Evolutionary conservation across 352 stramenopile species (phyloP), one percentile per base, ranked within the genome.

Genomic region (Globisporangium middletonii): DNA sequence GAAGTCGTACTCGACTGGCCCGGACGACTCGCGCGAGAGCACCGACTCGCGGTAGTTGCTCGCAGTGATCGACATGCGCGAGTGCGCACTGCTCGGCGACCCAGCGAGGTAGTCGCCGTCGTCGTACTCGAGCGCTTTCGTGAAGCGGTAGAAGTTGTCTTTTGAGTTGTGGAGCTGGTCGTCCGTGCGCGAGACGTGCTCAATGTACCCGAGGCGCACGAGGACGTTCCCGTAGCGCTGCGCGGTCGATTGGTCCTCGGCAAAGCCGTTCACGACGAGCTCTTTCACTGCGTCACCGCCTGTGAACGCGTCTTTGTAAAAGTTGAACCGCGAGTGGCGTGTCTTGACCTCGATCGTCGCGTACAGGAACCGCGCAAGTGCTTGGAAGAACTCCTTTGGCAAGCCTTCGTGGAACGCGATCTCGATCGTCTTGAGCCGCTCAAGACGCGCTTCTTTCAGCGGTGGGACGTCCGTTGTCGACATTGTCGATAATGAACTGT

Each of bases 141-240:
- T 89, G 58, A 94, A 94, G 33, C 83, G 71, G 63, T 94, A 94
- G 55, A 92, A 94, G 60, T 88, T 88, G 63, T 92, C 81, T 53
- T 89, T 88, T 44, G 71, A 79, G 67, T 92, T 93, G 65, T 90
- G 81, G 35, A 94, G 71, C 61, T 88, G 79, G 49, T 92, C 78
- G 51, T 86, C 73, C 15, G 65, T 89, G 26, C 78, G 77, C 11
- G 78, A 90, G 18, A 92, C 79, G 62, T 94, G 83, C 59, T 94
- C 83, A 53, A 94, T 91, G 67, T 78, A 88, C 19, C 82, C 80
- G 42, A 92, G 85, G 27, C 83, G 74, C 48, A 94, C 77, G 5
- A 94, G 69, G 19, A 92, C 81, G 60, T 90, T 89, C 51, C 85
- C 82, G 63, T 83, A 86, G 18, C 82, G 72, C 37, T 85, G 65